Conservation (phyloP, 148 eudicot species). For the Amaranthus palmeri region DNA sequence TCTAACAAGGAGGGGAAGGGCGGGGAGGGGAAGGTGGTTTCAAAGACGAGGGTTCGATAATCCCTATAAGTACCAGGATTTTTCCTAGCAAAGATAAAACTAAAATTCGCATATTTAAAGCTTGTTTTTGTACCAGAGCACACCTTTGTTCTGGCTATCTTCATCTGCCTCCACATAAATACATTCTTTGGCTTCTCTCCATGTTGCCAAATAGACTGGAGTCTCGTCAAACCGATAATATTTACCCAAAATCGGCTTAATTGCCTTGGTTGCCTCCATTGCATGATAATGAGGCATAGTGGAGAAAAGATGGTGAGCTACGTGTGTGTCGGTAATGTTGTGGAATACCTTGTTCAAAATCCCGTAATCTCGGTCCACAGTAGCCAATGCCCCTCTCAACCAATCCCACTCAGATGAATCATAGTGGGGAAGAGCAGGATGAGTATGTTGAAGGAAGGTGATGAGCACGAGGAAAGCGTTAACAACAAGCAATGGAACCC, state of each 20-base stretch:
- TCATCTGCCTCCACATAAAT: conserved; percentile 67
- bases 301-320: conserved; percentile 81
- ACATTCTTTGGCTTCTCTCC: conserved; percentile 82
- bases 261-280: conserved; percentile 84
- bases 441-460: conserved; percentile 78
- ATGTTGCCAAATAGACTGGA: conserved; percentile 56
- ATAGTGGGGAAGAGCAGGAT: conserved; percentile 76
- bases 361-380: conserved; percentile 77
- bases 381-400: conserved; percentile 77
- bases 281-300: conserved; percentile 93
- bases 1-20: not conserved
- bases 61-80: conserved; percentile 3
- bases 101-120: conserved; percentile 14
- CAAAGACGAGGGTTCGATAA: not conserved
- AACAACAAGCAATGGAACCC: conserved; percentile 62
- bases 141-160: conserved; percentile 46
- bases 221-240: conserved; percentile 71
- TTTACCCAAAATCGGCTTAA: conserved; percentile 65
- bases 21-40: not conserved
- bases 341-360: conserved; percentile 80
- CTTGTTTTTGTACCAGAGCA: conserved; percentile 83
- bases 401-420: conserved; percentile 88
- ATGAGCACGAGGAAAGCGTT: conserved; percentile 77
- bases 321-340: conserved; percentile 79
- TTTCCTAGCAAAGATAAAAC: not conserved